Percentiles rank a stretch among this genome's conserved stretches.
Evolutionary conservation across 495 filamentous ascomycete species (phyloP).

Genomic region (Pseudoneurospora amorphoporcata): DNA sequence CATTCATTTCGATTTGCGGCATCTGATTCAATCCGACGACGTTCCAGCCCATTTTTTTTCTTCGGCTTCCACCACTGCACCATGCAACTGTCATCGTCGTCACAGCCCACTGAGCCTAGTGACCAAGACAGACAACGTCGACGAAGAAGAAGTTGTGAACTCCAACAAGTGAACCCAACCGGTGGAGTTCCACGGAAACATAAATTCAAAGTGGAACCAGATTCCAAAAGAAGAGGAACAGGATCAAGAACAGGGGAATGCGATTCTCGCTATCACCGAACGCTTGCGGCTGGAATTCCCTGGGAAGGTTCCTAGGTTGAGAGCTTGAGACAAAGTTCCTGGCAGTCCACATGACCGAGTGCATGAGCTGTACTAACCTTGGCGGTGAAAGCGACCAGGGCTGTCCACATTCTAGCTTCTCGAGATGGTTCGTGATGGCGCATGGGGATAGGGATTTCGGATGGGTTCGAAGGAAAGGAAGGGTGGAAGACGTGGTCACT

Average conservation of each 20-base stretch:
- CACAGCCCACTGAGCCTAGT: background rate
- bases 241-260: background rate
- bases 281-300: background rate
- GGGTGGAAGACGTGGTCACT: background rate
- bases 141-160: background rate
- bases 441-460: background rate
- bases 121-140: background rate
- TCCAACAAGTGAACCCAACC: background rate
- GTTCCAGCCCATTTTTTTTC: background rate
- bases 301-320: background rate
- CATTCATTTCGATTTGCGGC: background rate
- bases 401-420: background rate
- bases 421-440: background rate
- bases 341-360: slow-evolving; percentile 1
- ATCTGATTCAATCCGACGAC: background rate
- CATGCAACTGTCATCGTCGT: background rate
- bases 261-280: background rate
- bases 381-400: slow-evolving; percentile 2
- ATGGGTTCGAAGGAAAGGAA: background rate
- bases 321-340: background rate
- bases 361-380: background rate
- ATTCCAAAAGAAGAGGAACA: background rate
- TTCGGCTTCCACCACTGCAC: background rate
- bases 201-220: background rate
- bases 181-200: background rate